Evolutionary conservation across 192 early-diverging fungal species (phyloP).

Genomic region (Lobulomyces angularis): DNA sequence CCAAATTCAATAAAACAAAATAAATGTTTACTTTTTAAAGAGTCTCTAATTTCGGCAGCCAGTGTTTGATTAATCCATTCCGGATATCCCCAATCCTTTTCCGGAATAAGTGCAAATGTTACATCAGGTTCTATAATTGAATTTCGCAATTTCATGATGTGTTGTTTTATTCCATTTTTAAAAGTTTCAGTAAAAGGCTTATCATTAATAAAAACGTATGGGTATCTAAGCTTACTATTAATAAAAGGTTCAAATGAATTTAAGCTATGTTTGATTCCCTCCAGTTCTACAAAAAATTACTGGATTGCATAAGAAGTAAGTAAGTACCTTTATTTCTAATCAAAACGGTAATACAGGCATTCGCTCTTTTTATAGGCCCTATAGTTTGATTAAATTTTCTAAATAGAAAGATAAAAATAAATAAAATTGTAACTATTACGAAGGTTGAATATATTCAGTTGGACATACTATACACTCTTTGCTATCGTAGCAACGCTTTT

Average conservation of each 20-base stretch:
- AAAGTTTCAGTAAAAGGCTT: constrained; percentile 62
- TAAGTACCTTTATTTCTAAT: too few species aligned
- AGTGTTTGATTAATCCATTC: constrained; percentile 52
- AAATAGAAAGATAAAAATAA: too few species aligned
- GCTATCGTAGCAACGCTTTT: too few species aligned
- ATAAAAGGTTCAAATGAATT: constrained; percentile 59
- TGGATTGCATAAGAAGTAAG: too few species aligned
- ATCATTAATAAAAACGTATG: constrained; percentile 76
- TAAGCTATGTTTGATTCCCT: constrained; percentile 49
- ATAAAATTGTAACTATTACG: too few species aligned
- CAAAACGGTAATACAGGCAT: too few species aligned
- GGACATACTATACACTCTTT: too few species aligned
- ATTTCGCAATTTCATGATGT: too few species aligned
- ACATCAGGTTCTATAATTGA: constrained; percentile 6
- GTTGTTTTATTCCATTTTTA: constrained; percentile 8
- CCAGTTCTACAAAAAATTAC: constrained; percentile 53
- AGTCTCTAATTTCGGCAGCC: constrained; percentile 38
- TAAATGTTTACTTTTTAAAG: constrained; percentile 33
- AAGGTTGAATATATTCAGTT: too few species aligned
- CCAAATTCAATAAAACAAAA: too few species aligned
- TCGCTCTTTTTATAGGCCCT: too few species aligned
- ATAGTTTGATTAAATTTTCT: too few species aligned
- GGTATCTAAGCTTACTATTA: constrained; percentile 63
- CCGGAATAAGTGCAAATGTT: constrained; percentile 51
- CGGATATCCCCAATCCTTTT: constrained; percentile 66